Percentiles rank a stretch among this genome's conserved stretches.
These are phyloP conservation scores for Neonothopanus nambi DNA, from an alignment of 1,284 basidiomycete species.

Conservation along the genomic window DNA sequence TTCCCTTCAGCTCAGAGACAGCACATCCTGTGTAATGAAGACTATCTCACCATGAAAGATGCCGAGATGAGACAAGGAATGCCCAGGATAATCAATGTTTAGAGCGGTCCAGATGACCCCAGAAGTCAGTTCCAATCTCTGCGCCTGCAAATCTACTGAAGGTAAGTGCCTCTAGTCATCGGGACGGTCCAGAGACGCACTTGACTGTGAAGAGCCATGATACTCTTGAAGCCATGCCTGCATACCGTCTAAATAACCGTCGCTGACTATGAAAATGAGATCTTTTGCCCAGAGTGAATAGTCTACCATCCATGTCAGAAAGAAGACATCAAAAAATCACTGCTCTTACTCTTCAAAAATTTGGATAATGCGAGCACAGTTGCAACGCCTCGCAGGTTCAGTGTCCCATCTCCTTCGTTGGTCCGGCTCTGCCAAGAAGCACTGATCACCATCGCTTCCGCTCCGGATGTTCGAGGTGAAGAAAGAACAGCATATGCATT, in stretches of 20 bases:
- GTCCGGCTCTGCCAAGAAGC: constrained; percentile 83
- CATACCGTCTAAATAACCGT: constrained; percentile 88
- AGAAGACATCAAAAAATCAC: background rate
- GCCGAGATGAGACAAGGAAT: constrained; percentile 93
- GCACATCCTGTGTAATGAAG: background rate
- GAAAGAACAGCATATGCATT: constrained; percentile 85
- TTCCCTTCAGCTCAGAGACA: background rate
- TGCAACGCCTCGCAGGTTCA: constrained; percentile 88
- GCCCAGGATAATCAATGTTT: constrained; percentile 93
- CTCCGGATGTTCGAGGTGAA: constrained; percentile 85
- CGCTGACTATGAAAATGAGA: constrained; percentile 87
- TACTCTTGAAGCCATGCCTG: constrained; percentile 90
- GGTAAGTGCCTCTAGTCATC: background rate
- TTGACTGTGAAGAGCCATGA: constrained; percentile 68
- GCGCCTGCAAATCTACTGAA: constrained; percentile 60
- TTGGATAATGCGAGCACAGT: constrained; percentile 80
- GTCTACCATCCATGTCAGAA: constrained; percentile 42
- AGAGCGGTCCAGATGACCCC: constrained; percentile 95
- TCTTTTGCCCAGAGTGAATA: constrained; percentile 95
- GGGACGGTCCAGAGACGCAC: constrained; percentile 41
- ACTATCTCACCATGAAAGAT: constrained; percentile 78
- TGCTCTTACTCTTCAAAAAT: constrained; percentile 74
- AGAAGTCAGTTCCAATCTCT: constrained; percentile 63
- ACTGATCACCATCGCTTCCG: constrained; percentile 87
- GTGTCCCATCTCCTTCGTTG: constrained; percentile 52